These are phyloP conservation scores for Fonsecaea pugnacius DNA, from an alignment of 2,329 filamentous ascomycete genomes.

Conservation along the genomic window DNA sequence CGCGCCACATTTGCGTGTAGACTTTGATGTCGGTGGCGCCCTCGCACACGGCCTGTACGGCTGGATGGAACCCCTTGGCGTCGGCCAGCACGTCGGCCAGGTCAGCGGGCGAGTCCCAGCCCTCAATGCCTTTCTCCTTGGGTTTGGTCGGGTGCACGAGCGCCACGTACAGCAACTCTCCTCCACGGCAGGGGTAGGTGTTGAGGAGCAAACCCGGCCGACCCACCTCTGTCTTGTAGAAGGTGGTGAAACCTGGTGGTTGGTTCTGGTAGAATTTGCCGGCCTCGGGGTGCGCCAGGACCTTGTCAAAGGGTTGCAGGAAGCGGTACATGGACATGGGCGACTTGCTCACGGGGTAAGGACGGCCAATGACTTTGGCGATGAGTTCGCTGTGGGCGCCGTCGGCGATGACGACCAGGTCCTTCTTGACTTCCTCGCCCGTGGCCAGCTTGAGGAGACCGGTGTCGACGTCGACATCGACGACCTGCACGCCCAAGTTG, in stretches of 20 bases:
- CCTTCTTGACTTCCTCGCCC: constrained; percentile 36
- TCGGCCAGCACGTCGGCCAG: constrained; percentile 24
- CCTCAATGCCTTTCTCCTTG: constrained; percentile 22
- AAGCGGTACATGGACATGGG: constrained; percentile 31
- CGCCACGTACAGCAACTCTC: constrained; percentile 25
- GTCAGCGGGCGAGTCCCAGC: constrained; percentile 27
- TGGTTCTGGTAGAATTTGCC: constrained; percentile 29
- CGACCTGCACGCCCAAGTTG: constrained; percentile 35
- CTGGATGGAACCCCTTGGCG: constrained; percentile 27
- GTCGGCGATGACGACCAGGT: constrained; percentile 43
- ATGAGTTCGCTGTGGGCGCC: constrained; percentile 35
- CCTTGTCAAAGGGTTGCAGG: constrained; percentile 25
- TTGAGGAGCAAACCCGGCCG: constrained; percentile 27
- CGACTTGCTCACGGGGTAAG: constrained; percentile 18
- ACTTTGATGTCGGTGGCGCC: constrained; percentile 29
- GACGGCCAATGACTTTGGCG: constrained; percentile 22
- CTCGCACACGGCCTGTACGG: constrained; percentile 29
- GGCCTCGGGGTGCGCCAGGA: constrained; percentile 23
- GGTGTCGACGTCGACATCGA: constrained; percentile 34
- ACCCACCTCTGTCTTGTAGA: constrained; percentile 27
- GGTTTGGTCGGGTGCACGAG: constrained; percentile 30
- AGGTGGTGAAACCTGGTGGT: constrained; percentile 22
- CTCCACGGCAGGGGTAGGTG: constrained; percentile 29
- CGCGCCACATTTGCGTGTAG: constrained; percentile 31
- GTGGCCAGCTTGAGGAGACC: constrained; percentile 36